Conservation (phyloP, 192 early-diverging fungal species). For the Coemansia sp. region DNA sequence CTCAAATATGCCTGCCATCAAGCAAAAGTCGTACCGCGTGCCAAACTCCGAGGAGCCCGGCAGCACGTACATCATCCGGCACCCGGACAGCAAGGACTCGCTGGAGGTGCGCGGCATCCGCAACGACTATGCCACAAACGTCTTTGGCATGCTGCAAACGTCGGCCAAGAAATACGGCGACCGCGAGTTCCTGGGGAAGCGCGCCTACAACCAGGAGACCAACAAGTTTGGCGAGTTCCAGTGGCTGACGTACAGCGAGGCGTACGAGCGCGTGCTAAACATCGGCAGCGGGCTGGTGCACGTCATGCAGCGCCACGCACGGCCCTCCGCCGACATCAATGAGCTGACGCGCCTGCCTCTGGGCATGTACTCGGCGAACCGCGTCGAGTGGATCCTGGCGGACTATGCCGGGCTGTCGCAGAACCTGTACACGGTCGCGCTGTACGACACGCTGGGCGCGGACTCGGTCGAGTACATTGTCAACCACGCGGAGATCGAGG, state of each 20-base stretch:
- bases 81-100: constrained; percentile 42
- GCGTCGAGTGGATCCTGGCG: constrained; percentile 76
- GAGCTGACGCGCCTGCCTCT: constrained; percentile 48
- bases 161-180: constrained; percentile 60
- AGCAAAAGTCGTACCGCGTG: constrained; percentile 51
- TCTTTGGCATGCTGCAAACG: constrained; percentile 45
- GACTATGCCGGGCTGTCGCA: constrained; percentile 71
- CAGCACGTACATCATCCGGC: constrained; percentile 48
- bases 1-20: constrained; percentile 18
- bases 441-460: constrained; percentile 90
- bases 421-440: constrained; percentile 69
- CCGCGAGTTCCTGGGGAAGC: constrained; percentile 67
- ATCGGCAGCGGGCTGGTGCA: constrained; percentile 75
- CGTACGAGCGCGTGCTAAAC: constrained; percentile 60
- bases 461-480: constrained; percentile 85
- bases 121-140: constrained; percentile 37
- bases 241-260: constrained; percentile 74
- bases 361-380: constrained; percentile 78
- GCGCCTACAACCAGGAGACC: constrained; percentile 61
- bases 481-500: constrained; percentile 78
- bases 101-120: constrained; percentile 18
- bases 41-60: constrained; percentile 52
- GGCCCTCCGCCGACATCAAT: constrained; percentile 35
- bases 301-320: constrained; percentile 58
- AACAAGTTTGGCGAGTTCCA: constrained; percentile 67